Percentiles rank a stretch among this genome's conserved stretches.
Evolutionary conservation across 371 early-diverging fungal species (phyloP).

Genomic region (Rhizopus stolonifer): DNA sequence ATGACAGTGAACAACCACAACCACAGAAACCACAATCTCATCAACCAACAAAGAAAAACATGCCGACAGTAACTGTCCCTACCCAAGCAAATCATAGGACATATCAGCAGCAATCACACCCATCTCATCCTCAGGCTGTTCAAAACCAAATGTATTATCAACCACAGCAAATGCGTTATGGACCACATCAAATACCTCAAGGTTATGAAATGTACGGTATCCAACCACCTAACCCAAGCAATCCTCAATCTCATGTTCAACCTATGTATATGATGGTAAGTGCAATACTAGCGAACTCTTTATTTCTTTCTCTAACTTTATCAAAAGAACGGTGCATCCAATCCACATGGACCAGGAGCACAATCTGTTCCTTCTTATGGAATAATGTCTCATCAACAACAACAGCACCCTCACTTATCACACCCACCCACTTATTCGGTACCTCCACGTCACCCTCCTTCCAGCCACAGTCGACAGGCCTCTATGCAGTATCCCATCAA

Average conservation of each 20-base stretch:
- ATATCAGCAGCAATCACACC: conserved; percentile 8
- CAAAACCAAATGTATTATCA: conserved; percentile 17
- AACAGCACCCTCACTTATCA: conserved; percentile 2
- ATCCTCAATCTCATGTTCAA: background rate
- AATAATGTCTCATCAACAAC: conserved; percentile 6
- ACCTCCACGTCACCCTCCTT: conserved; percentile 17
- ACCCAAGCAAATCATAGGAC: conserved; percentile 20
- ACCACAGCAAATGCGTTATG: conserved; percentile 12
- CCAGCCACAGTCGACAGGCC: conserved; percentile 20
- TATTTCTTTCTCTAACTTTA: conserved; percentile 12
- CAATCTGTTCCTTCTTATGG: conserved; percentile 17
- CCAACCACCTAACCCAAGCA: conserved; percentile 9
- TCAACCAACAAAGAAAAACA: conserved; percentile 11
- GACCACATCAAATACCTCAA: conserved; percentile 8
- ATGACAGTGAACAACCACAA: conserved; percentile 7
- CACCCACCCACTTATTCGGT: conserved; percentile 15
- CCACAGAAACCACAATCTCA: background rate
- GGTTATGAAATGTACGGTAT: conserved; percentile 42
- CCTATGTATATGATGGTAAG: conserved; percentile 12
- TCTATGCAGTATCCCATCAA: conserved; percentile 14
- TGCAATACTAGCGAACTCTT: conserved; percentile 8
- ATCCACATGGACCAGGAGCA: conserved; percentile 6
- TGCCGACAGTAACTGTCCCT: conserved; percentile 24
- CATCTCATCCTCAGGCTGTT: conserved; percentile 1
- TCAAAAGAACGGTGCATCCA: conserved; percentile 10